A percentile compares a stretch with the other conserved stretches of the same genome.
Evolutionary conservation across 176 grass and related monocot species (phyloP).

Genomic region (Aegilops umbellulata): DNA sequence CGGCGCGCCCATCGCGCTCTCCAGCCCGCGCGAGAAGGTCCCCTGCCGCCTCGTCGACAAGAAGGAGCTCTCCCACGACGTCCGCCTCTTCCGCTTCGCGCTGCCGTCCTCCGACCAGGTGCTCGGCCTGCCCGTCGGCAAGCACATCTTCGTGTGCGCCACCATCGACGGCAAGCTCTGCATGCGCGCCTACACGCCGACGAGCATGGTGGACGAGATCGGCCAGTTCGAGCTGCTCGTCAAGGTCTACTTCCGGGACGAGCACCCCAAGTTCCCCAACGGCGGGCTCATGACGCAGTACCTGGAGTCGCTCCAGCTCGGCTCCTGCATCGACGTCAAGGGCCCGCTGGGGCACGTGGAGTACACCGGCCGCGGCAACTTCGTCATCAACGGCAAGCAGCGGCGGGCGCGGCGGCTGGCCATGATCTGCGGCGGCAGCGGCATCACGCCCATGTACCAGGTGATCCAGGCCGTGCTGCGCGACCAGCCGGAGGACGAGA

Average conservation of each 20-base stretch:
- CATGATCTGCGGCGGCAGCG: constrained; percentile 83
- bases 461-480: constrained; percentile 80
- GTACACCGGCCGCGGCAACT: constrained; percentile 72
- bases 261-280: constrained; percentile 82
- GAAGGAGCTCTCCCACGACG: constrained; percentile 65
- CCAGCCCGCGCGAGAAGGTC: constrained; percentile 73
- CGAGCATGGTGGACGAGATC: constrained; percentile 69
- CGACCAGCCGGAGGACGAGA: constrained; percentile 76
- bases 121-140: constrained; percentile 81
- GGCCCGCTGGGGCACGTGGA: constrained; percentile 84
- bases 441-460: constrained; percentile 97
- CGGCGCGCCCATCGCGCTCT: constrained; percentile 48
- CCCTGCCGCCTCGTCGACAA: constrained; percentile 59
- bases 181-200: constrained; percentile 87
- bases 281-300: constrained; percentile 94
- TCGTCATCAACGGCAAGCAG: constrained; percentile 71
- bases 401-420: constrained; percentile 58
- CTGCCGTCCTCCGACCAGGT: constrained; percentile 63
- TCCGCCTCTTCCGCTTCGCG: constrained; percentile 75
- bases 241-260: constrained; percentile 87
- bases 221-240: constrained; percentile 87
- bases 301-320: constrained; percentile 53
- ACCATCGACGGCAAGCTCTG: constrained; percentile 82
- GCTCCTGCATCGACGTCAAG: constrained; percentile 67
- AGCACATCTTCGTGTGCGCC: constrained; percentile 88